A percentile compares a stretch with the other conserved stretches of the same genome.
phyloP scores from a whole-genome alignment of 2,329 filamentous ascomycete species.

The Xylaria sp. region DNA sequence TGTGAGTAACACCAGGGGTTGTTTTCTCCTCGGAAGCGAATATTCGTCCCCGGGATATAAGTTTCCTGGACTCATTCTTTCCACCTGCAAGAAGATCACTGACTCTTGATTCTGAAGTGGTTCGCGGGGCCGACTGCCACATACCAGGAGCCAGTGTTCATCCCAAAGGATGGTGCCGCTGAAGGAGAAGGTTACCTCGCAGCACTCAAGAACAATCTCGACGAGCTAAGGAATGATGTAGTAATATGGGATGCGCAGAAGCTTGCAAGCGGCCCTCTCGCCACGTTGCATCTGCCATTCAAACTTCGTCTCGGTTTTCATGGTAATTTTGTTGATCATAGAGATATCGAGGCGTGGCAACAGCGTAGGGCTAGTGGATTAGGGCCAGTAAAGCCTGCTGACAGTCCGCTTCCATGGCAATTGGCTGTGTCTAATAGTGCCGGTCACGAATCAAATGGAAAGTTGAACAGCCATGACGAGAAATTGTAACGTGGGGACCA shows the following conservation, averaged over 20 bases:
- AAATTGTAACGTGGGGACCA: not conserved
- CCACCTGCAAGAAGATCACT: not conserved
- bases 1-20: constrained; percentile 17
- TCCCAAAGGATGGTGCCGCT: constrained; percentile 55
- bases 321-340: constrained; percentile 57
- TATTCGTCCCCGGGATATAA: too few relatives aligned
- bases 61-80: not conserved
- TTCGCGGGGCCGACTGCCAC: constrained; percentile 59
- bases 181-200: constrained; percentile 64
- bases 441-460: constrained; percentile 21
- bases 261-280: constrained; percentile 54
- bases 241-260: constrained; percentile 57
- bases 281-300: constrained; percentile 55
- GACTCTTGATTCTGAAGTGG: constrained; percentile 44
- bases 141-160: constrained; percentile 66
- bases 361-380: constrained; percentile 53
- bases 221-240: constrained; percentile 57
- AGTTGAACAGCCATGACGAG: constrained; percentile 32
- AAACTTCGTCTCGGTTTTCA: constrained; percentile 57
- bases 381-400: constrained; percentile 54
- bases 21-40: not conserved
- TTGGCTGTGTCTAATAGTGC: constrained; percentile 29
- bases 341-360: constrained; percentile 58
- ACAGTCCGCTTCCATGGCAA: constrained; percentile 56
- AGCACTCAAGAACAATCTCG: constrained; percentile 59